These are phyloP conservation scores for Cetradonia linearis DNA, from an alignment of 495 filamentous ascomycete species.

Conservation along the genomic window DNA sequence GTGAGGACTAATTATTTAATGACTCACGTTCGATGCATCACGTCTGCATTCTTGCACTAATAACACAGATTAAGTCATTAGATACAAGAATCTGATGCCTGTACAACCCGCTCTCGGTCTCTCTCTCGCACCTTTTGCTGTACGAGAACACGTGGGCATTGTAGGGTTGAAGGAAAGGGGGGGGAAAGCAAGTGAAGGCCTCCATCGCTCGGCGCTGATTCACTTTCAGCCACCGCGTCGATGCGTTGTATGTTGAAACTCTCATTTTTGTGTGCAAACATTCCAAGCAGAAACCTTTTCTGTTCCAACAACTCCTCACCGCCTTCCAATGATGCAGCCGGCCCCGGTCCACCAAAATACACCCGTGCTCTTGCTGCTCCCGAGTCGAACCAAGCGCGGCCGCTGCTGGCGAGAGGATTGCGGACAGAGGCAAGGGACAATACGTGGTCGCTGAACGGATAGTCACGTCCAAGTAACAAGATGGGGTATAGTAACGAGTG, in stretches of 20 bases:
- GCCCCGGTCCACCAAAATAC: not conserved
- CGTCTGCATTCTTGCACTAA: not conserved
- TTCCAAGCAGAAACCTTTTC: not conserved
- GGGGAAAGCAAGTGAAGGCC: not conserved
- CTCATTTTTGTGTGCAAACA: not conserved
- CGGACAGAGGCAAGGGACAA: not conserved
- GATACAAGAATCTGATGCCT: constrained; percentile 12
- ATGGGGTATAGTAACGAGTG: constrained; percentile 19
- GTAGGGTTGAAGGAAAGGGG: not conserved
- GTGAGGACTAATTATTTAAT: no score
- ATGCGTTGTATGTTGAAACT: not conserved
- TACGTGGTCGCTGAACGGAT: not conserved
- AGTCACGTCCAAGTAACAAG: constrained; percentile 6
- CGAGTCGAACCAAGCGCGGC: not conserved
- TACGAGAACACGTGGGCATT: not conserved
- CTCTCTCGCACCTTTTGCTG: not conserved
- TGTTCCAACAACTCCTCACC: constrained; percentile 3
- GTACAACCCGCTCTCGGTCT: constrained; percentile 11
- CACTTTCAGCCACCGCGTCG: not conserved
- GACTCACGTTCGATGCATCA: not conserved
- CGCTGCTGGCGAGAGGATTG: not conserved
- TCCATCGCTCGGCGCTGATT: not conserved
- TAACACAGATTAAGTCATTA: constrained; percentile 3
- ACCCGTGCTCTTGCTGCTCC: not conserved
- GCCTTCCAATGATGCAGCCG: not conserved